Percentiles rank a stretch among this genome's conserved stretches.
Evolutionary conservation across 1,139 yeast species (phyloP).

Genomic region (Saccharomycopsis hybrid): DNA sequence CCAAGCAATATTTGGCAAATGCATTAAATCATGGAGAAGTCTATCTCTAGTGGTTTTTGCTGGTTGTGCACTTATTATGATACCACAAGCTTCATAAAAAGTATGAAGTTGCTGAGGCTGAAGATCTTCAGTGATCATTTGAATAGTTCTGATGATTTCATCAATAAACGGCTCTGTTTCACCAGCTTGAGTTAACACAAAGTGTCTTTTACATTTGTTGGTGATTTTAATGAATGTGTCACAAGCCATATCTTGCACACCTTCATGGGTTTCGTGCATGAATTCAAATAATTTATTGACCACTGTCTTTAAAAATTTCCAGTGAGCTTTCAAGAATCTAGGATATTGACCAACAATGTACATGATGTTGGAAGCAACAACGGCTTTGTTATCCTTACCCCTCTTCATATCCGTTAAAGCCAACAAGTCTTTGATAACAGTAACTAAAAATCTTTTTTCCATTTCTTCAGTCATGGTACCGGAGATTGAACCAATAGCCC

Average conservation of each 20-base stretch:
- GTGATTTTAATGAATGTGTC: slow-evolving; percentile 96
- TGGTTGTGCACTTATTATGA: slow-evolving; percentile 81
- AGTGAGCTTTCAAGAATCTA: slow-evolving; percentile 91
- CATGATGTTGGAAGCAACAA: slow-evolving; percentile 98
- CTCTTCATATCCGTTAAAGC: slow-evolving; percentile 92
- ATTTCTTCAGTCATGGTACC: slow-evolving; percentile 98
- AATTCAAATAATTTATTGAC: slow-evolving; percentile 93
- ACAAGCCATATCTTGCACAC: slow-evolving; percentile 99
- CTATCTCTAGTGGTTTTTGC: slow-evolving; percentile 61
- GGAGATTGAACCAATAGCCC: slow-evolving; percentile 99
- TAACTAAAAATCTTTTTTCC: slow-evolving; percentile 89
- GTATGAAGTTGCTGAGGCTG: slow-evolving; percentile 98
- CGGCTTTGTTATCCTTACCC: slow-evolving; percentile 97
- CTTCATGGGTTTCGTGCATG: slow-evolving; percentile 99
- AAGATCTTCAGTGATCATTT: slow-evolving; percentile 81
- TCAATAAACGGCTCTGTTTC: slow-evolving; percentile 92
- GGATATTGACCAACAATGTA: slow-evolving; percentile 99
- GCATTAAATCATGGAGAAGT: slow-evolving; percentile 74
- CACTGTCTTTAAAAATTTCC: slow-evolving; percentile 95
- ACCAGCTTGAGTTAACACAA: slow-evolving; percentile 78
- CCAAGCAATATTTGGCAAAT: slow-evolving; percentile 93
- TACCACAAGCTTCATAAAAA: slow-evolving; percentile 96
- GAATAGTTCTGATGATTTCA: slow-evolving; percentile 79
- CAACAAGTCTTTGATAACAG: slow-evolving; percentile 85
- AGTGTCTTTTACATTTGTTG: slow-evolving; percentile 89